phyloP scores from a whole-genome alignment of 805 yeast species.

The Candida xiaguanensis region DNA sequence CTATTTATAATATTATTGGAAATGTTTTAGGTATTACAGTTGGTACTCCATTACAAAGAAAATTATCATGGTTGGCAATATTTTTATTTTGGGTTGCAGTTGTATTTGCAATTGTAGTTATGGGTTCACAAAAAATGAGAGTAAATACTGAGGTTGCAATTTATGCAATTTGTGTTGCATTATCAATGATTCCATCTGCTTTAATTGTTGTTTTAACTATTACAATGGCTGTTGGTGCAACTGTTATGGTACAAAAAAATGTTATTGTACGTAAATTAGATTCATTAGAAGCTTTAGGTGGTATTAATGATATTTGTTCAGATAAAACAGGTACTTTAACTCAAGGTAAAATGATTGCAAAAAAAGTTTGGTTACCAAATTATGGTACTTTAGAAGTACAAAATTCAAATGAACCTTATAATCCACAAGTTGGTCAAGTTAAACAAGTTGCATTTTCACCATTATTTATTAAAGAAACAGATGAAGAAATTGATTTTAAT shows the following conservation, averaged over 20 bases:
- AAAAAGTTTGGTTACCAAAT: constrained; percentile 32
- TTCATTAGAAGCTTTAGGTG: constrained; percentile 37
- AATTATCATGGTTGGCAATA: constrained; percentile 48
- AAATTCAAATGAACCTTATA: constrained; percentile 31
- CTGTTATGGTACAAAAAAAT: constrained; percentile 32
- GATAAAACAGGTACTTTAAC: constrained; percentile 41
- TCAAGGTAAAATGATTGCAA: constrained; percentile 37
- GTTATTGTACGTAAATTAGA: constrained; percentile 37
- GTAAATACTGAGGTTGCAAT: constrained; percentile 35
- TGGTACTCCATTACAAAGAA: constrained; percentile 45
- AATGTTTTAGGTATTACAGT: constrained; percentile 46
- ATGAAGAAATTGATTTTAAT: constrained; percentile 38
- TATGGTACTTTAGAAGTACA: constrained; percentile 30
- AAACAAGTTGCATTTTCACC: constrained; percentile 26
- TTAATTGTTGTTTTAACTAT: constrained; percentile 37
- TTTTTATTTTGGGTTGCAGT: constrained; percentile 46
- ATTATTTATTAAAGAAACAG: constrained; percentile 22
- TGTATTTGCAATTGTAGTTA: constrained; percentile 34
- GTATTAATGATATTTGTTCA: constrained; percentile 37
- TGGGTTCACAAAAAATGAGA: constrained; percentile 32
- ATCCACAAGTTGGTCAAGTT: constrained; percentile 41
- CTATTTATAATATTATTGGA: constrained; percentile 38
- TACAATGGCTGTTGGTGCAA: constrained; percentile 40
- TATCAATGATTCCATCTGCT: constrained; percentile 38
- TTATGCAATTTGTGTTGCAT: constrained; percentile 39